Conservation (phyloP, 495 filamentous ascomycete genomes). For the Copromyces sp. region DNA sequence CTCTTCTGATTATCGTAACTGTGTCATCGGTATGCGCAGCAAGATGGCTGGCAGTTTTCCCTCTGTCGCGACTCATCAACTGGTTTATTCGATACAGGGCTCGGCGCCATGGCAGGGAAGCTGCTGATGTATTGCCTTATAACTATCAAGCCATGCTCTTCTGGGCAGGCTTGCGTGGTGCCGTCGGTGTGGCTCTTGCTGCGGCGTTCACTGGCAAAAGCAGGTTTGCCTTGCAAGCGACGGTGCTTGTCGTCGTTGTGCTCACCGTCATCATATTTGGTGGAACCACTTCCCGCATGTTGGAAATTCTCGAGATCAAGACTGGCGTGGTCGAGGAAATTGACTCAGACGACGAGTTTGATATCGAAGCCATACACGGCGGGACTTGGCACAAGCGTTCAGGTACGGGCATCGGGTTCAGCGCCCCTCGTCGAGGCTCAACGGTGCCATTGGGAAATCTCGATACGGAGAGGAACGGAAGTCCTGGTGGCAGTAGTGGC, state of each 20-base stretch:
- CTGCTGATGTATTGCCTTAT: slow-evolving; percentile 81
- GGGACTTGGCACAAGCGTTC: slow-evolving; percentile 66
- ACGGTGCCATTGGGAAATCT: slow-evolving; percentile 46
- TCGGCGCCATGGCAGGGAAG: slow-evolving; percentile 60
- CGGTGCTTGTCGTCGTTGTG: slow-evolving; percentile 92
- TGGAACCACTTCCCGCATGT: slow-evolving; percentile 95
- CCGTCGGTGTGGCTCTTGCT: slow-evolving; percentile 93
- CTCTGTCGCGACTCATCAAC: slow-evolving; percentile 81
- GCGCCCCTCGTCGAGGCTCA: slow-evolving; percentile 50
- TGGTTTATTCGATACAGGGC: slow-evolving; percentile 90
- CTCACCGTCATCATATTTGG: slow-evolving; percentile 98
- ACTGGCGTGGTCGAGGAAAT: slow-evolving; percentile 95
- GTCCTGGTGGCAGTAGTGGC: slow-evolving; percentile 15
- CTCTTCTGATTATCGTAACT: slow-evolving; percentile 88
- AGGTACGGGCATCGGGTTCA: slow-evolving; percentile 60
- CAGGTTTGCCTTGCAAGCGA: slow-evolving; percentile 69
- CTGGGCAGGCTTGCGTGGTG: slow-evolving; percentile 93
- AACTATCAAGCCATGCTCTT: slow-evolving; percentile 96
- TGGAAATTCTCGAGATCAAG: slow-evolving; percentile 87
- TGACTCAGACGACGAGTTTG: slow-evolving; percentile 96
- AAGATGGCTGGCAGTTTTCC: slow-evolving; percentile 88
- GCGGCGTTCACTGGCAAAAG: slow-evolving; percentile 75
- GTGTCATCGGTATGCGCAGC: slow-evolving; percentile 85
- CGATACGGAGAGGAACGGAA: slow-evolving; percentile 23
- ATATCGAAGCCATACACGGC: slow-evolving; percentile 75